Conservation (phyloP, 495 filamentous ascomycete species). For the Tuber microsphaerosporum region DNA sequence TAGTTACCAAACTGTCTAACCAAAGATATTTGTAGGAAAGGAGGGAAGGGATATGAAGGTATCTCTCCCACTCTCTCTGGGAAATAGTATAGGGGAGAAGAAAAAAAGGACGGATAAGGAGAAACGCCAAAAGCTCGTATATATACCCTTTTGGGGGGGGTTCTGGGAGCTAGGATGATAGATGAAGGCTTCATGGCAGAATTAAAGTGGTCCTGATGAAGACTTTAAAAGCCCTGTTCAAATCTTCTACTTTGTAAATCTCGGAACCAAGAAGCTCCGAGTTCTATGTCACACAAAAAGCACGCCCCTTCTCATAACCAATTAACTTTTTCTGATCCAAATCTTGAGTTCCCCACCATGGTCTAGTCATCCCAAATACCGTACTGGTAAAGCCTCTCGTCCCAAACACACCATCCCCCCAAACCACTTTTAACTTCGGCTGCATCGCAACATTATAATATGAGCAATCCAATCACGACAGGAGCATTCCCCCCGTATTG, state of each 20-base stretch:
- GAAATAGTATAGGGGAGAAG: not conserved
- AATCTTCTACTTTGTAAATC: not conserved
- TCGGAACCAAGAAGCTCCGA: not conserved
- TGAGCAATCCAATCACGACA: not conserved
- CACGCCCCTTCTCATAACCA: not conserved
- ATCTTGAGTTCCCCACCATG: not conserved
- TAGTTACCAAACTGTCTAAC: not conserved
- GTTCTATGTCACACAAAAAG: not conserved
- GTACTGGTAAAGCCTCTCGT: not conserved
- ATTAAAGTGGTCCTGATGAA: not conserved
- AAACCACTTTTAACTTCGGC: too few relatives aligned
- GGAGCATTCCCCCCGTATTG: not conserved
- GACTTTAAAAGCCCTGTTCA: not conserved
- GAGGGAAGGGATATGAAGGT: not conserved
- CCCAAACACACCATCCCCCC: not conserved
- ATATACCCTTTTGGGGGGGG: not conserved
- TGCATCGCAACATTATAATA: not conserved
- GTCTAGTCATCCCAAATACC: not conserved
- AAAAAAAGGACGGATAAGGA: not conserved
- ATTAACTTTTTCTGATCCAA: not conserved
- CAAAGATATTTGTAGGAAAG: not conserved
- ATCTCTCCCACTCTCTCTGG: not conserved
- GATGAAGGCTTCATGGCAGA: not conserved
- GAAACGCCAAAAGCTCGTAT: not conserved
- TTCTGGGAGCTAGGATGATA: not conserved